Evolutionary conservation across 768 basidiomycete genomes (phyloP).

Genomic region (Stropharia rugosoannulata): DNA sequence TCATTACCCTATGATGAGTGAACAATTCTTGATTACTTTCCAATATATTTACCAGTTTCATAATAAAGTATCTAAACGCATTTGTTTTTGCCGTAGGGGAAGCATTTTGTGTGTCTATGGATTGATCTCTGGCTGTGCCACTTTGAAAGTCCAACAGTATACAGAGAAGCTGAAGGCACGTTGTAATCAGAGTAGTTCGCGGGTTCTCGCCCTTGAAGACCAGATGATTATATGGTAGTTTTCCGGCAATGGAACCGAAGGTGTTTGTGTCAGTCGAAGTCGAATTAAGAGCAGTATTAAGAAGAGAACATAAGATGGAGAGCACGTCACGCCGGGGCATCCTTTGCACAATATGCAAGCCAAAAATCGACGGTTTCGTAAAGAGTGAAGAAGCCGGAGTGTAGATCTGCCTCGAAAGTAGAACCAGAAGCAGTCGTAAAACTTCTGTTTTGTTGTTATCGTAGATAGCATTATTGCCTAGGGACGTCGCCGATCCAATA

Average conservation of each 20-base stretch:
- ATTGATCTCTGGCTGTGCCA: constrained; percentile 61
- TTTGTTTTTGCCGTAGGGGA: constrained; percentile 72
- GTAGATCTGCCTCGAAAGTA: constrained; percentile 92
- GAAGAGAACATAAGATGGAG: constrained; percentile 86
- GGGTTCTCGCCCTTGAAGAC: constrained; percentile 89
- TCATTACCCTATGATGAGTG: constrained; percentile 5
- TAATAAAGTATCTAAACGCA: constrained; percentile 88
- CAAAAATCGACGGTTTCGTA: constrained; percentile 72
- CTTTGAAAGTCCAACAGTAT: constrained; percentile 81
- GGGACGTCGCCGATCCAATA: constrained; percentile 73
- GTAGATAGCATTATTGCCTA: constrained; percentile 56
- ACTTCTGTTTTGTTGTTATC: constrained; percentile 89
- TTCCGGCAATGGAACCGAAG: constrained; percentile 71
- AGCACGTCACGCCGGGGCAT: constrained; percentile 81
- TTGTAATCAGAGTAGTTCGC: constrained; percentile 66
- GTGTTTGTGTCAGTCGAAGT: constrained; percentile 46
- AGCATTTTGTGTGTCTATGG: constrained; percentile 40
- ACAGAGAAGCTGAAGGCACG: constrained; percentile 76
- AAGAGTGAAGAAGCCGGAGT: constrained; percentile 67
- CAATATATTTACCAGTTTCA: constrained; percentile 68
- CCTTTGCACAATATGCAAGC: constrained; percentile 75
- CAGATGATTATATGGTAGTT: constrained; percentile 86
- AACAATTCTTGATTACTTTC: constrained; percentile 4
- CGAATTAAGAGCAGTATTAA: constrained; percentile 87
- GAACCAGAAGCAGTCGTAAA: constrained; percentile 80